These are phyloP conservation scores for Penicillium paxilli DNA, from an alignment of 495 filamentous ascomycete genomes.

Conservation along the genomic window DNA sequence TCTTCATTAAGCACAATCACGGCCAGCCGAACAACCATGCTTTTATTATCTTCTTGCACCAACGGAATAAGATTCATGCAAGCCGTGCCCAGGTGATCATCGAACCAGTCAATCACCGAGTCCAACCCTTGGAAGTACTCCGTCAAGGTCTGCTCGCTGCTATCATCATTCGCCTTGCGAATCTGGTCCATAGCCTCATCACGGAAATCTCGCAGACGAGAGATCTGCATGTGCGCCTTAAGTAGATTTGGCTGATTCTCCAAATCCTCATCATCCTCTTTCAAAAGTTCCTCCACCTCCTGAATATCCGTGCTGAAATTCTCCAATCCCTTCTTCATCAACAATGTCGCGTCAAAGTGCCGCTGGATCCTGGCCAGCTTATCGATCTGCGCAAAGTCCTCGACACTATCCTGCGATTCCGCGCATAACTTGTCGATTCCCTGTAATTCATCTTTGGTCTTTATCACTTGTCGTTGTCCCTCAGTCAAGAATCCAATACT, in stretches of 20 bases:
- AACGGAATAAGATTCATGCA: slow-evolving; percentile 88
- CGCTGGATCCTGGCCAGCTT: slow-evolving; percentile 88
- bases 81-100: slow-evolving; percentile 86
- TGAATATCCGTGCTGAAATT: slow-evolving; percentile 75
- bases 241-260: slow-evolving; percentile 94
- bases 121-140: slow-evolving; percentile 90
- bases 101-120: slow-evolving; percentile 86
- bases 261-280: slow-evolving; percentile 77
- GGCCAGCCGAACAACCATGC: slow-evolving; percentile 86
- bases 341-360: slow-evolving; percentile 88
- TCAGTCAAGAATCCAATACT: slow-evolving; percentile 86
- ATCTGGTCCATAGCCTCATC: slow-evolving; percentile 97
- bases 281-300: slow-evolving; percentile 71
- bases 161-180: slow-evolving; percentile 66
- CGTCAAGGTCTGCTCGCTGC: slow-evolving; percentile 74
- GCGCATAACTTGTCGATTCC: slow-evolving; percentile 97
- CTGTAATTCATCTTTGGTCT: slow-evolving; percentile 96
- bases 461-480: slow-evolving; percentile 81
- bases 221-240: slow-evolving; percentile 85
- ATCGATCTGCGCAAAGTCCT: slow-evolving; percentile 96
- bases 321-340: slow-evolving; percentile 87
- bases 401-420: slow-evolving; percentile 93
- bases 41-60: slow-evolving; percentile 78
- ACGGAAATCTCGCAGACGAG: slow-evolving; percentile 84
- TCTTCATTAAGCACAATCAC: slow-evolving; percentile 94